phyloP scores from a whole-genome alignment of 495 filamentous ascomycete genomes.

The Hyaloscypha bicolor region DNA sequence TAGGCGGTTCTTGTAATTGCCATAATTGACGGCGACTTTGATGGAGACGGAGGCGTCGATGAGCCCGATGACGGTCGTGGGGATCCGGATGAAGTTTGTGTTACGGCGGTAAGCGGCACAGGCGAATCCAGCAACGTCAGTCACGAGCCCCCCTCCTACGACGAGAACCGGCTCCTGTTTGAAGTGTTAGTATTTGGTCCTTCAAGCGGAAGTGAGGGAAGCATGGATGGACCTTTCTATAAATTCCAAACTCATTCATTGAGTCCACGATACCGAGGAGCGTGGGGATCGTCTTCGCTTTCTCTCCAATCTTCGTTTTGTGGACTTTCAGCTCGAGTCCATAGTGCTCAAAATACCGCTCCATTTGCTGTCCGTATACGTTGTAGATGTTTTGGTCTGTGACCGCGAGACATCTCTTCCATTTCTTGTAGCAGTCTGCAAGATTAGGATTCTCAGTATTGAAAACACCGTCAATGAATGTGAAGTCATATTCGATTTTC shows the following conservation, averaged over 20 bases:
- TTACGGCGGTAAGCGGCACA: constrained; percentile 57
- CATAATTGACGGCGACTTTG: constrained; percentile 68
- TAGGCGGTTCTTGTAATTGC: constrained; percentile 65
- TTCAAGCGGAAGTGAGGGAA: neutral
- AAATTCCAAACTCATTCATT: constrained; percentile 67
- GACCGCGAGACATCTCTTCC: constrained; percentile 59
- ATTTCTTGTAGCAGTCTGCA: constrained; percentile 57
- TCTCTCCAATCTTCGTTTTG: constrained; percentile 66
- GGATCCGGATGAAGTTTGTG: constrained; percentile 60
- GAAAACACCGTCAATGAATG: constrained; percentile 66
- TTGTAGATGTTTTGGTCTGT: constrained; percentile 63
- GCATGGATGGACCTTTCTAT: constrained; percentile 50
- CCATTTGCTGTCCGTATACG: constrained; percentile 60
- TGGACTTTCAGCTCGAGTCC: constrained; percentile 57
- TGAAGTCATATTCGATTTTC: constrained; percentile 69
- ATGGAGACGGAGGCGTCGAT: constrained; percentile 69
- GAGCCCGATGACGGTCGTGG: constrained; percentile 66
- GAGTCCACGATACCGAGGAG: constrained; percentile 61
- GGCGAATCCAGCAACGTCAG: constrained; percentile 68
- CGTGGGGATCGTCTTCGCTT: constrained; percentile 64
- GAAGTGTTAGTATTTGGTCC: constrained; percentile 16
- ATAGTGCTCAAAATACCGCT: constrained; percentile 58
- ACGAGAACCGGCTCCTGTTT: constrained; percentile 62
- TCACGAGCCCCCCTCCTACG: constrained; percentile 64
- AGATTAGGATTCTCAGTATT: constrained; percentile 51